phyloP scores from a whole-genome alignment of 2,329 filamentous ascomycete genomes.

The Scytalidium lignicola region DNA sequence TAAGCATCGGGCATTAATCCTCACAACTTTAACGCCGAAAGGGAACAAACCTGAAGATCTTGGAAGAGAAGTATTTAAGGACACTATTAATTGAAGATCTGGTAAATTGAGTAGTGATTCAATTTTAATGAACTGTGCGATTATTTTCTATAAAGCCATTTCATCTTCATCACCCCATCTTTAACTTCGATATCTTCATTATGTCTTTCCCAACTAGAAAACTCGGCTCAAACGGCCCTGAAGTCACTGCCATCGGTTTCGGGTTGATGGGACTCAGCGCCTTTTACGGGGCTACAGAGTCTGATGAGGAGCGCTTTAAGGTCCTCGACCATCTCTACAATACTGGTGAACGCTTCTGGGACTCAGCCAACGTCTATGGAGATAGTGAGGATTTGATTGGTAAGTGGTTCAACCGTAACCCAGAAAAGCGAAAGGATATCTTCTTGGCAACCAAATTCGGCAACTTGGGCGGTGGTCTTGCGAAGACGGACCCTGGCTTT shows the following conservation, averaged over 20 bases:
- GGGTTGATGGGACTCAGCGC: conserved; percentile 18
- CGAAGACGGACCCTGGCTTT: conserved; percentile 7
- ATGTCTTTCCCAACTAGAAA: conserved; percentile 13
- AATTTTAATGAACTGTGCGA: no score
- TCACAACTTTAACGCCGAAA: no score
- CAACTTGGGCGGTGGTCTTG: conserved; percentile 4
- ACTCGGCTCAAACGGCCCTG: conserved; percentile 15
- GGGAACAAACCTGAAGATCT: no score
- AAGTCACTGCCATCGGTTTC: conserved; percentile 20
- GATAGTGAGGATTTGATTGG: conserved; percentile 42
- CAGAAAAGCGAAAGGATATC: conserved; percentile 37
- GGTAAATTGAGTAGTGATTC: no score
- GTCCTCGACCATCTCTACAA: conserved; percentile 33
- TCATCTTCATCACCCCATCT: no score
- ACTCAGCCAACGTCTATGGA: conserved; percentile 22
- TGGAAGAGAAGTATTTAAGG: no score
- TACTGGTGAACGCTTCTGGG: conserved; percentile 31
- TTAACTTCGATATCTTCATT: no score
- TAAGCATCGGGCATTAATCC: no score
- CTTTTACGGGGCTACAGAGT: conserved; percentile 25
- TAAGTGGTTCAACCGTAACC: conserved; percentile 38
- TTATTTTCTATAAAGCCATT: no score
- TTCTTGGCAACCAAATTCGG: conserved; percentile 37
- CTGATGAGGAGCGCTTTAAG: conserved; percentile 30
- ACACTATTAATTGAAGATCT: no score